These are phyloP conservation scores for Amyloporia xantha DNA, from an alignment of 768 basidiomycete species.

Conservation along the genomic window DNA sequence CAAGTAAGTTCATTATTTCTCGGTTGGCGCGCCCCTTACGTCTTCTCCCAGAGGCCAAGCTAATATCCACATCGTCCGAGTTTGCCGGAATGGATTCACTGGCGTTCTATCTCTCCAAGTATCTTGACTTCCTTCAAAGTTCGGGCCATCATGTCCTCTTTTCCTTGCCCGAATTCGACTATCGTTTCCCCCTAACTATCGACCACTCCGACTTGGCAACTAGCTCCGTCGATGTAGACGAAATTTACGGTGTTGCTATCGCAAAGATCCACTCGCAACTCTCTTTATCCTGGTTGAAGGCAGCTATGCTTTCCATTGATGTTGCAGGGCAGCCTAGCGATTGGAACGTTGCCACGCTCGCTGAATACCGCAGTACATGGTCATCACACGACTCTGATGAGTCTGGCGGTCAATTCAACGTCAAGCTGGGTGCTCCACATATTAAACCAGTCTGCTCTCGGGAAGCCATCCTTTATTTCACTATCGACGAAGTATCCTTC, in stretches of 20 bases:
- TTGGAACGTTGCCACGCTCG: conserved; percentile 10
- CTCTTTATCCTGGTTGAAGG: conserved; percentile 10
- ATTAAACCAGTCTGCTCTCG: conserved; percentile 18
- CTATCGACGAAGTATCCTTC: conserved; percentile 14
- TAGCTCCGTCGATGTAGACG: neutral
- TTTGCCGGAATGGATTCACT: conserved; percentile 2
- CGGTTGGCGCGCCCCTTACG: neutral
- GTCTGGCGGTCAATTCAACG: conserved; percentile 13
- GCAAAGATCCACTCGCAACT: conserved; percentile 15
- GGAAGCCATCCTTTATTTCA: conserved; percentile 21
- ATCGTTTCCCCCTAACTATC: conserved; percentile 9
- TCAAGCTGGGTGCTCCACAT: conserved; percentile 19
- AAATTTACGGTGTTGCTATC: conserved; percentile 8
- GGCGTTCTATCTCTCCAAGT: conserved; percentile 11
- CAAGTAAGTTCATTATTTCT: conserved; percentile 7
- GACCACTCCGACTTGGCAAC: conserved; percentile 14
- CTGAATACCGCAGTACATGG: conserved; percentile 15
- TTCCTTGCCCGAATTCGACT: conserved; percentile 23
- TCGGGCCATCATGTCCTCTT: conserved; percentile 22
- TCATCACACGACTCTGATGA: neutral
- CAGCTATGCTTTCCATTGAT: conserved; percentile 7
- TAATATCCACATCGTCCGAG: conserved; percentile 3
- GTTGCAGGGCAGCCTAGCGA: neutral
- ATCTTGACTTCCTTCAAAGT: conserved; percentile 17
- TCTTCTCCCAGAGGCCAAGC: conserved; percentile 5